These are phyloP conservation scores for Cornus florida DNA, from an alignment of 148 eudicot species.

Conservation along the genomic window DNA sequence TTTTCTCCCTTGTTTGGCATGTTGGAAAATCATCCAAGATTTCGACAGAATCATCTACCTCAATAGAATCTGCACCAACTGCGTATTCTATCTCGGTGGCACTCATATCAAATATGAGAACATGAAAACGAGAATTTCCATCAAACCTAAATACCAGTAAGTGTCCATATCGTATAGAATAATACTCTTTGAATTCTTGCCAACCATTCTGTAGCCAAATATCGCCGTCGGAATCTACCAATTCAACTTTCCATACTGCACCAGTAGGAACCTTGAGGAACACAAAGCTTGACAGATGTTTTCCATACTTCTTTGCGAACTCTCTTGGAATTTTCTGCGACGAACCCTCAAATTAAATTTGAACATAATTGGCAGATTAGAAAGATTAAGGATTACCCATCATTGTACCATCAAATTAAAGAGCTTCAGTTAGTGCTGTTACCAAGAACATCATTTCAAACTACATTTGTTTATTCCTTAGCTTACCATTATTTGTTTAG, in stretches of 20 bases:
- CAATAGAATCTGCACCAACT: too few species aligned
- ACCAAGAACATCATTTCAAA: too few species aligned
- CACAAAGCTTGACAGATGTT: conserved; percentile 16
- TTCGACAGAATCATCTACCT: too few species aligned
- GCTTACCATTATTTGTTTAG: too few species aligned
- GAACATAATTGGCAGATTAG: too few species aligned
- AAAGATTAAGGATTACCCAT: too few species aligned
- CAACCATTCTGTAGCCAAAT: conserved; percentile 44
- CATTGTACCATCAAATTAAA: too few species aligned
- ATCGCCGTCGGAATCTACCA: conserved; percentile 15
- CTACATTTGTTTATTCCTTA: too few species aligned
- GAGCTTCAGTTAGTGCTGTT: too few species aligned
- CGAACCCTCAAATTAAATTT: not conserved
- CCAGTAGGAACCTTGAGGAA: conserved; percentile 32
- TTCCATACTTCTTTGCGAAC: conserved; percentile 24
- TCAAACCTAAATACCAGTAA: conserved; percentile 32
- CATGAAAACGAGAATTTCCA: conserved; percentile 28
- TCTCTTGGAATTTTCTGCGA: conserved; percentile 36
- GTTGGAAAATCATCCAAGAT: too few species aligned
- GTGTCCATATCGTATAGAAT: conserved; percentile 28
- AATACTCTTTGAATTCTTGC: conserved; percentile 28
- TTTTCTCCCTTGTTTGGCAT: not conserved
- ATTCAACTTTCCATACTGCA: conserved; percentile 28
- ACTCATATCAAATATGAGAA: conserved; percentile 29
- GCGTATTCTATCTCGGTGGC: conserved; percentile 48